phyloP scores from a whole-genome alignment of 805 yeast species.

The Saturnispora diversa region DNA sequence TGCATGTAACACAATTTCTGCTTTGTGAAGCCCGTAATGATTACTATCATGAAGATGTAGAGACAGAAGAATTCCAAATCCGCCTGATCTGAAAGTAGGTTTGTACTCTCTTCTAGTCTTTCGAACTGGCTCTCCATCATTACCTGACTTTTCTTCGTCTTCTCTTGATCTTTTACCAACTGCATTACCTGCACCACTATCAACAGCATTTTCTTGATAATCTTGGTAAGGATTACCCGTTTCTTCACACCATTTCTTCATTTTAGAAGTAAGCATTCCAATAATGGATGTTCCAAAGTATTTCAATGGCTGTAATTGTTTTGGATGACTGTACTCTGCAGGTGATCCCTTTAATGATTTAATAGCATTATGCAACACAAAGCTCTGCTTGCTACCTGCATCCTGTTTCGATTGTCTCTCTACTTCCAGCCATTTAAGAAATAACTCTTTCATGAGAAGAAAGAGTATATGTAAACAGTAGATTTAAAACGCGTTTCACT shows the following conservation, averaged over 20 bases:
- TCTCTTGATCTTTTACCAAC: not conserved
- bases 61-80: conserved; percentile 68
- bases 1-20: conserved; percentile 48
- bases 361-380: conserved; percentile 46
- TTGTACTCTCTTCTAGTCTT: conserved; percentile 21
- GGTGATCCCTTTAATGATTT: conserved; percentile 41
- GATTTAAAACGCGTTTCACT: not conserved
- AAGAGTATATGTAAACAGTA: not conserved
- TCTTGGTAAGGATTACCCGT: conserved; percentile 30
- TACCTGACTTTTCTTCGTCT: conserved; percentile 5
- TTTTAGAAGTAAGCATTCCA: conserved; percentile 36
- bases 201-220: not conserved
- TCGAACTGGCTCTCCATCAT: not conserved
- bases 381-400: conserved; percentile 5
- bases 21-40: conserved; percentile 54
- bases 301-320: conserved; percentile 49
- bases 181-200: not conserved
- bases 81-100: conserved; percentile 74
- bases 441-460: conserved; percentile 37
- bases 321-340: conserved; percentile 43
- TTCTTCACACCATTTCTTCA: conserved; percentile 49
- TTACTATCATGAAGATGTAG: conserved; percentile 42
- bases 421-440: conserved; percentile 52
- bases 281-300: conserved; percentile 71
- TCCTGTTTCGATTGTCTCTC: conserved; percentile 28